Conservation (phyloP, 78 protist genomes). For the Isochrysis galbana region DNA sequence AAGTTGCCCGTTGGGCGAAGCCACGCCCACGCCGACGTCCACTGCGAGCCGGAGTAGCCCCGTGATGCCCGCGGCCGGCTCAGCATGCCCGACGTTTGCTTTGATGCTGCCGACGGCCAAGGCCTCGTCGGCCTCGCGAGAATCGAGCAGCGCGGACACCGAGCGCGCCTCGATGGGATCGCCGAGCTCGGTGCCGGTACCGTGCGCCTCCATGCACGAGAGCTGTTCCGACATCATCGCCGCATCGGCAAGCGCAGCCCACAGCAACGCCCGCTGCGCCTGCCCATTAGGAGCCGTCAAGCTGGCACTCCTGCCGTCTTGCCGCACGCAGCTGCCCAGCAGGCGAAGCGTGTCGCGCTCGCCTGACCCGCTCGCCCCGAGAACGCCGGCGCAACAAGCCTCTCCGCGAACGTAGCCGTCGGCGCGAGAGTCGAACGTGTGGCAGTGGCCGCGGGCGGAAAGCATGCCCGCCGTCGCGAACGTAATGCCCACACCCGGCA, state of each 20-base stretch:
- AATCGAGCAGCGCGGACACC: constrained; percentile 43
- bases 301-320: constrained; percentile 63
- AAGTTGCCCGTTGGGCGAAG: background rate
- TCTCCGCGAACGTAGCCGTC: background rate
- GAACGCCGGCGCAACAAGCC: background rate
- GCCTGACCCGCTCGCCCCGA: background rate
- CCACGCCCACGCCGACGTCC: too few relatives aligned
- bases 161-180: constrained; percentile 56
- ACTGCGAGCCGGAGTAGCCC: background rate
- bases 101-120: constrained; percentile 66
- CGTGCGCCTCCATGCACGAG: constrained; percentile 30
- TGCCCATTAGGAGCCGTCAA: constrained; percentile 65
- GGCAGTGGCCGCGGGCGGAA: background rate
- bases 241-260: constrained; percentile 46
- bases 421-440: background rate
- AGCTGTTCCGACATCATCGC: constrained; percentile 3
- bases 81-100: constrained; percentile 74
- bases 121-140: background rate
- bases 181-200: constrained; percentile 63
- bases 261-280: constrained; percentile 66
- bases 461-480: background rate
- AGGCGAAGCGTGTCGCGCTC: background rate
- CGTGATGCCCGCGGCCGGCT: constrained; percentile 48
- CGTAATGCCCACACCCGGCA: background rate
- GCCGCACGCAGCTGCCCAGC: background rate